Conservation (phyloP, 441 rosid species). For the Pelargonium australe region DNA sequence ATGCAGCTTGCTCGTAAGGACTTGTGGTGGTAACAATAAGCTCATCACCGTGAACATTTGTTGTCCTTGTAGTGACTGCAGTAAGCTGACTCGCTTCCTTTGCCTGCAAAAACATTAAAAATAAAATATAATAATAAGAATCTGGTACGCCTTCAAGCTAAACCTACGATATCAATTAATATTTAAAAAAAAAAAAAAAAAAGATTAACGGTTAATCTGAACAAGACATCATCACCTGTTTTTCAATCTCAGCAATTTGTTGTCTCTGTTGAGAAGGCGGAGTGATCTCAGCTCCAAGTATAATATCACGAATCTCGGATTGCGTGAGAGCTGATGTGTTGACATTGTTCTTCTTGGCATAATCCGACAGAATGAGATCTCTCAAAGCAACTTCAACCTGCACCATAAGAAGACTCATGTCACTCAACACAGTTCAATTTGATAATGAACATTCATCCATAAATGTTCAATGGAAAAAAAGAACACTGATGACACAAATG, state of each 20-base stretch:
- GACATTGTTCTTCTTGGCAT: constrained; percentile 99
- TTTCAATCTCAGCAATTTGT: constrained; percentile 96
- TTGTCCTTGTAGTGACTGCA: constrained; percentile 88
- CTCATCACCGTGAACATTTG: constrained; percentile 90
- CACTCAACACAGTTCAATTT: not conserved
- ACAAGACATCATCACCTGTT: constrained; percentile 50
- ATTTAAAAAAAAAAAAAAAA: not conserved
- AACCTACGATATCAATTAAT: not conserved
- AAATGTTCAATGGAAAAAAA: not conserved
- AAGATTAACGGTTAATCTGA: not conserved
- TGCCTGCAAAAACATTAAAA: constrained; percentile 37
- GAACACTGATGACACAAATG: too few species aligned
- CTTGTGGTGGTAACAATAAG: constrained; percentile 86
- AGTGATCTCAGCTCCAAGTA: constrained; percentile 98
- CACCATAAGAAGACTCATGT: constrained; percentile 16
- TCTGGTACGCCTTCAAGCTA: not conserved
- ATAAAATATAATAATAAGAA: not conserved
- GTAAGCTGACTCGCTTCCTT: constrained; percentile 94
- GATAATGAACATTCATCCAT: not conserved
- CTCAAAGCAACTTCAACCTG: constrained; percentile 94
- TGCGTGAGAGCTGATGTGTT: constrained; percentile 96
- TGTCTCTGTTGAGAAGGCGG: constrained; percentile 99
- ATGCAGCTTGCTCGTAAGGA: constrained; percentile 90
- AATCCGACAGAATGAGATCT: constrained; percentile 92
- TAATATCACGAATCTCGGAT: constrained; percentile 96